Base-by-base conservation (phyloP, 176 grass and related monocot species). In the Lolium perenne region DNA sequence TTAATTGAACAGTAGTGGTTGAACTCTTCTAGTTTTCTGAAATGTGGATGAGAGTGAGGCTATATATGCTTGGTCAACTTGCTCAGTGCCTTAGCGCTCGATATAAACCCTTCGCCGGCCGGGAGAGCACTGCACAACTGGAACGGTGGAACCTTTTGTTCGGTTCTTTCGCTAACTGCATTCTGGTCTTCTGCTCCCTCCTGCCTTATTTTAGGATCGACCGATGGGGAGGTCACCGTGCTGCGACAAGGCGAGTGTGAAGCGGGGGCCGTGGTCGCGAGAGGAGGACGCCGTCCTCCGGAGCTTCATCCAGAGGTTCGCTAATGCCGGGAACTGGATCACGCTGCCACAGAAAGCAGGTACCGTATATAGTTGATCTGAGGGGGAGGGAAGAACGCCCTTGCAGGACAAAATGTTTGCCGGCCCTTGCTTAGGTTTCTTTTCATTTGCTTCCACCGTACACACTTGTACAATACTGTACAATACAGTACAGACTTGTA, bases 211-310 rank as follows among this genome's bases (percentile, higher is more conserved):
- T 17, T 38, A 7, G 47, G 59, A 55, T 13, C 9, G 10, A 20
- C 0, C 35, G 12, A 95, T 97, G 95, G 95, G 93, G 38, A 85
- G 95, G 41, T 82, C 95, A 51, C 95, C 95, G 53, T 97, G 95
- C 89, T 97, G 95, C 38, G 93, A 97, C 58, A 95, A 89, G 86
- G 62, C 89, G 65, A 95, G 57, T 10, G 95, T 97, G 85, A 97
- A 93, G 87, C 55, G 92, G n/a, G 95, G 95, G 9, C 95, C 93
- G 22, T 97, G 95, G 95, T 97, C 95, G 62, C 83, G 84, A 81
- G 91, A 95, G 74, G 95, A 97, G 82, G 95, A 97, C 81, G 89
- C 80, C 26, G 7, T 91, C 29, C 89, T 91, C 69, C 67, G 76
- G 76, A 87, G 69, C 76, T 91, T 87, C 89, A 76, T 91, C 50